Evolutionary conservation across 2,329 filamentous ascomycete genomes (phyloP).

Genomic region (Lizonia empirigonia): DNA sequence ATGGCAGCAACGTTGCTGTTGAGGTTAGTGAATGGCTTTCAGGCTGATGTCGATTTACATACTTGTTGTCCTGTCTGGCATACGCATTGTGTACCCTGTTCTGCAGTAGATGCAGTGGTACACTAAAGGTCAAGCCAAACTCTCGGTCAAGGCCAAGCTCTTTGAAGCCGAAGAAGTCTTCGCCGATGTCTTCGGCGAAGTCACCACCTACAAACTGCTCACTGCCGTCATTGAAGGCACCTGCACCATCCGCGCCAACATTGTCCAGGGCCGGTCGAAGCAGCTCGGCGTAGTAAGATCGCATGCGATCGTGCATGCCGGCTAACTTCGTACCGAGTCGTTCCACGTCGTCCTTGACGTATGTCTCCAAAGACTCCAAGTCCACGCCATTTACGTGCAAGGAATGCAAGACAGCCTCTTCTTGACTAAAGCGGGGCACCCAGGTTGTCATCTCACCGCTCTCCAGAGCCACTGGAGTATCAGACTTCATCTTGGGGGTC

Average conservation of each 20-base stretch:
- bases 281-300: conserved; percentile 87
- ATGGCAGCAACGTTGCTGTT: conserved; percentile 63
- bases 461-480: conserved; percentile 37
- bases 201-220: conserved; percentile 97
- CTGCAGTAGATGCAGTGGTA: conserved; percentile 92
- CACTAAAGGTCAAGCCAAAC: conserved; percentile 85
- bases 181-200: conserved; percentile 95
- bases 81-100: conserved; percentile 86
- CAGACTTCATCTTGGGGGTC: conserved; percentile 72
- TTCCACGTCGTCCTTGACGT: conserved; percentile 93
- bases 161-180: conserved; percentile 99
- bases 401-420: conserved; percentile 87
- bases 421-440: conserved; percentile 74
- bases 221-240: conserved; percentile 93
- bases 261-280: conserved; percentile 84
- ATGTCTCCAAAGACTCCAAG: conserved; percentile 78
- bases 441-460: conserved; percentile 50
- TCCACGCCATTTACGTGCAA: conserved; percentile 84
- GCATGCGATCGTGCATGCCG: conserved; percentile 93
- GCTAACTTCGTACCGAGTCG: conserved; percentile 77
- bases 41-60: conserved; percentile 31
- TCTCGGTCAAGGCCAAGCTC: conserved; percentile 91
- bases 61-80: conserved; percentile 73
- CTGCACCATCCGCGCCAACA: conserved; percentile 79
- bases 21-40: conserved; percentile 25